phyloP scores from a whole-genome alignment of 129 eudicot genomes.

The Sambucus nigra region DNA sequence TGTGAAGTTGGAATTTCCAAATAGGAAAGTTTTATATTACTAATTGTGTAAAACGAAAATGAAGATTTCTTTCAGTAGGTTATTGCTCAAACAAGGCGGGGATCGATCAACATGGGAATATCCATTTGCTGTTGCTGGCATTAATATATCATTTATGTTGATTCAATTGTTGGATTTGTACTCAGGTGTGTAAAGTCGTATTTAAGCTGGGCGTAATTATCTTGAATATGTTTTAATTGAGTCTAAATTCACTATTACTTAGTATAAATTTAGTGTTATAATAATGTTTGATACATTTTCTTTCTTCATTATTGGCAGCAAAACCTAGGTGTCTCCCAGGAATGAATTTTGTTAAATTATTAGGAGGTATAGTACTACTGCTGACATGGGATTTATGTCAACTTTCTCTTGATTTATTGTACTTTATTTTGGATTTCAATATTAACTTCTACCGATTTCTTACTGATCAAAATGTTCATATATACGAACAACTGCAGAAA shows the following conservation, averaged over 20 bases:
- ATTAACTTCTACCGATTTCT: not conserved
- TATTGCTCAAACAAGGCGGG: constrained; percentile 67
- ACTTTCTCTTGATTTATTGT: not conserved
- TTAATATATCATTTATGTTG: constrained; percentile 70
- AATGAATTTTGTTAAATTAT: constrained; percentile 37
- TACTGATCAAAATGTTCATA: not conserved
- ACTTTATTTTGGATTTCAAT: not conserved
- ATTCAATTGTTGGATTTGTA: constrained; percentile 64
- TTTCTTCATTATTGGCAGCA: constrained; percentile 30
- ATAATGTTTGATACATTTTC: too few species aligned
- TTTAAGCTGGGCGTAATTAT: too few species aligned
- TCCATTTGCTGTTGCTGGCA: constrained; percentile 82
- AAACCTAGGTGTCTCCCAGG: constrained; percentile 59
- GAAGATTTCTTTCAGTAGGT: constrained; percentile 63
- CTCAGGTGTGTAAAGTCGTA: constrained; percentile 32
- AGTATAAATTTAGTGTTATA: too few species aligned
- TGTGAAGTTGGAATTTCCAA: constrained; percentile 9
- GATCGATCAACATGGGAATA: constrained; percentile 62
- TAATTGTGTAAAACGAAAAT: constrained; percentile 30
- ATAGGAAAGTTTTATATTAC: constrained; percentile 11
- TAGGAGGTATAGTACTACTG: constrained; percentile 39
- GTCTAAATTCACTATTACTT: too few species aligned
- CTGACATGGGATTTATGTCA: constrained; percentile 1
- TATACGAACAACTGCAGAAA: constrained; percentile 37
- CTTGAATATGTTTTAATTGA: too few species aligned